Evolutionary conservation across 148 eudicot species (phyloP), one percentile per base, ranked within the genome.

Genomic region (Cornus suecica): DNA sequence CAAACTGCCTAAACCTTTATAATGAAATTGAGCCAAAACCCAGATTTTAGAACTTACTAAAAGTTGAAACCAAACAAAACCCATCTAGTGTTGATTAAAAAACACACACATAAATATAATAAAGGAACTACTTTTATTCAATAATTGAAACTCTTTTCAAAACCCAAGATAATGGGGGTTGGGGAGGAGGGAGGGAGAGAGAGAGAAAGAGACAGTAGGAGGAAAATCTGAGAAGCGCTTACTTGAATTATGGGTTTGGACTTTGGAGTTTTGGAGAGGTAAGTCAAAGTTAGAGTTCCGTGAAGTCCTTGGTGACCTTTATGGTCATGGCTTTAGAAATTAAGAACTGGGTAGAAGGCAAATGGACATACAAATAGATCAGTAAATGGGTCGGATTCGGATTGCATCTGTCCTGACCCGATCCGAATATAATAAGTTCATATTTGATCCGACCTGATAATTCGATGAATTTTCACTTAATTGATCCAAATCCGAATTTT

Each of bases 41-140:
- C 41, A 64, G 16, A 58, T 31, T 22, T 37, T 37, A 37, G 5
- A 32, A 5, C 5, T n/a, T n/a, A n/a, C n/a, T 23, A 31, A 32
- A 73, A 73, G 11, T 60, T 23, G 4, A 73, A 62, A n/a, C 11
- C 8, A 56, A 54, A 28, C 22, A 48, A 29, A 66, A 42, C 64
- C 64, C 70, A 66, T 29, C 25, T 65, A 28, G 24, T 42, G 31
- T 64, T 51, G 45, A 65, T 74, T 3, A 37, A 74, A 51, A 74
- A 11, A 10, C 25, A 22, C 1, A 52, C 64, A 52, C 63, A 26
- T 41, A 32, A 32, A 28, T 15, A 60, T 73, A 42, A 67, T 24
- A 68, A 76, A 68, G 72, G 1, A 18, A 10, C 25, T 1, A 68
- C 54, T 34, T 76, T 76, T 58, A 25, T 31, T 68, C 70, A 74